Percentiles rank a stretch among this genome's conserved stretches.
These are phyloP conservation scores for Paecilomyces sp. DNA, from an alignment of 2,329 filamentous ascomycete genomes.

Conservation along the genomic window DNA sequence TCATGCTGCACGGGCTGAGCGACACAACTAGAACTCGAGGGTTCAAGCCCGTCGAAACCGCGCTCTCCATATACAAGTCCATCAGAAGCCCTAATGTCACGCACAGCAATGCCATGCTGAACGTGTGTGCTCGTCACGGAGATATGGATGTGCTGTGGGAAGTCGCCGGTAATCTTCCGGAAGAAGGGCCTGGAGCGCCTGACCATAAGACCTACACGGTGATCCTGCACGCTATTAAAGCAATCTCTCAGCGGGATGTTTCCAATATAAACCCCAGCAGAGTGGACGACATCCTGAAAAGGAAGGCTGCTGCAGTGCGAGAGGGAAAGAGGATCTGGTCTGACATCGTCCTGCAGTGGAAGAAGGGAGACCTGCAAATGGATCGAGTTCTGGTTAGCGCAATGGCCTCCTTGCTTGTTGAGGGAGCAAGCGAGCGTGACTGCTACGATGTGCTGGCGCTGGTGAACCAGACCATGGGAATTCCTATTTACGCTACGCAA, in stretches of 20 bases:
- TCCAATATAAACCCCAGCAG: conserved; percentile 22
- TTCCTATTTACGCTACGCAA: conserved; percentile 43
- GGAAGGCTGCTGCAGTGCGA: conserved; percentile 41
- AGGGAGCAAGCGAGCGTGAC: conserved; percentile 54
- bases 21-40: conserved; percentile 37
- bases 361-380: conserved; percentile 58
- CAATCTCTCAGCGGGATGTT: conserved; percentile 30
- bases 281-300: conserved; percentile 17
- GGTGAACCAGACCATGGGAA: conserved; percentile 73
- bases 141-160: conserved; percentile 78
- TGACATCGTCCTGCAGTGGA: conserved; percentile 72
- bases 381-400: conserved; percentile 73
- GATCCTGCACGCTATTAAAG: conserved; percentile 69
- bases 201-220: conserved; percentile 71
- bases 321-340: conserved; percentile 73
- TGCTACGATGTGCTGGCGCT: conserved; percentile 67
- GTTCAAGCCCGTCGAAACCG: conserved; percentile 58
- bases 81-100: conserved; percentile 64
- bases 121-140: conserved; percentile 65
- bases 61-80: conserved; percentile 68
- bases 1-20: conserved; percentile 70
- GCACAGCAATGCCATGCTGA: conserved; percentile 83
- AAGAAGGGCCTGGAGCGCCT: conserved; percentile 54
- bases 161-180: conserved; percentile 65
- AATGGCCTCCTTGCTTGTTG: conserved; percentile 72